Base-by-base conservation (phyloP, 108 stramenopile genomes). In the Conticribra guillardii region DNA sequence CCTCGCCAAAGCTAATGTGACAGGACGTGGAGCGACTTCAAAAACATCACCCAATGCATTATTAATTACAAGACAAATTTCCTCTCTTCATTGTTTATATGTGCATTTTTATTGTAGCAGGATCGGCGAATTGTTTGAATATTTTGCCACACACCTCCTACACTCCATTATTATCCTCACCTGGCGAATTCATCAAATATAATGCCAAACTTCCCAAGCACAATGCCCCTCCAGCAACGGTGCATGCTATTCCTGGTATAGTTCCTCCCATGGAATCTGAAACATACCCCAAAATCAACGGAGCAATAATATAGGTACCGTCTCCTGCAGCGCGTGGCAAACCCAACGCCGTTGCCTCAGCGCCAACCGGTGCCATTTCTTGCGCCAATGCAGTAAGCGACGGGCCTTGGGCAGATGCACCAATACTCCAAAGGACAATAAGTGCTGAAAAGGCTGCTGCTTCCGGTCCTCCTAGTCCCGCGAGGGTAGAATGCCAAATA, bases 261-360 rank as follows among this genome's bases (percentile, higher is more conserved):
- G 58, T 22, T 19, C 31, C 74, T 14, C 74, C 79, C 14, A 71
- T 14, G 1, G 51, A 26, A 72, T 90, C 89, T 4, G 84, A 57
- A 15, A 83, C 78, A 47, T 77, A 41, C 11, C 90, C 90, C 32
- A 92, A 73, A 18, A 87, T 17, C 33, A 87, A 76, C 11, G 90
- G 90, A 4, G 85, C 90, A 24, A 87, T n/a, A 24, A 92, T 82
- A 63, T 92, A 92, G 9, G 87, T 86, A 26, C 78, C 86, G 67
- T 92, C 90, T 14, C 90, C 90, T 17, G 73, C 57, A 4, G 90
- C 90, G 41, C 85, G 53, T 8, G 88, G 86, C 60, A 92, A 64
- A 1, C 88, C 88, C 68, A 92, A 41, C 5, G 86, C 80, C 17
- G 84, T 87, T 1, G 90, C 88, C 64, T 89, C 86, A 14, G 69